Percentiles rank a stretch among this genome's conserved stretches.
These are phyloP conservation scores for Panicum miliaceum DNA, from an alignment of 176 grass and related monocot species.

Conservation along the genomic window DNA sequence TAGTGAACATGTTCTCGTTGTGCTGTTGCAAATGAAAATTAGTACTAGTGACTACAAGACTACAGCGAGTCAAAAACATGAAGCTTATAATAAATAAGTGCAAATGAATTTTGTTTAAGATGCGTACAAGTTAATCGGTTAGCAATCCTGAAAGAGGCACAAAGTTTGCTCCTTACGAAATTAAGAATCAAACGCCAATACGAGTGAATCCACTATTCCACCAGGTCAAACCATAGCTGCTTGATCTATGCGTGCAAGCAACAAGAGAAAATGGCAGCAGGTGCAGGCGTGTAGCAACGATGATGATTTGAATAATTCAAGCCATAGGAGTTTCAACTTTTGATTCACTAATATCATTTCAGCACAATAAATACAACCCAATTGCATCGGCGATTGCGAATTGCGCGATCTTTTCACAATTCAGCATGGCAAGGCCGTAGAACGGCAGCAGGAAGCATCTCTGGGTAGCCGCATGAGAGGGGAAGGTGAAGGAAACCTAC, in stretches of 20 bases:
- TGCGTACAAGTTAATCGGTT: not conserved
- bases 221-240: constrained; percentile 36
- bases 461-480: constrained; percentile 33
- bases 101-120: constrained; percentile 14
- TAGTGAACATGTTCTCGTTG: constrained; percentile 8
- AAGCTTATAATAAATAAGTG: constrained; percentile 17
- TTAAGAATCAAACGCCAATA: constrained; percentile 18
- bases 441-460: constrained; percentile 46
- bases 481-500: constrained; percentile 68
- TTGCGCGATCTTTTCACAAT: constrained; percentile 30
- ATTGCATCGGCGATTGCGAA: not conserved
- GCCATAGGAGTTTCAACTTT: constrained; percentile 24
- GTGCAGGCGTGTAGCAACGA: not conserved
- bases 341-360: constrained; percentile 25
- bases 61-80: not conserved
- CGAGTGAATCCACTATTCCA: constrained; percentile 22
- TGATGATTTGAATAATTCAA: constrained; percentile 27
- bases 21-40: constrained; percentile 2
- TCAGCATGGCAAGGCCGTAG: constrained; percentile 5
- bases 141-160: constrained; percentile 7
- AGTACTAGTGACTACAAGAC: not conserved
- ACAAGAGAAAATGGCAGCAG: constrained; percentile 22
- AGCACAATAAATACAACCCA: constrained; percentile 19
- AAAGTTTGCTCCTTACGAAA: constrained; percentile 2
- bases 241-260: constrained; percentile 41